A percentile compares a stretch with the other conserved stretches of the same genome.
phyloP scores from a whole-genome alignment of 768 basidiomycete genomes.

The Naganishia friedmannii region DNA sequence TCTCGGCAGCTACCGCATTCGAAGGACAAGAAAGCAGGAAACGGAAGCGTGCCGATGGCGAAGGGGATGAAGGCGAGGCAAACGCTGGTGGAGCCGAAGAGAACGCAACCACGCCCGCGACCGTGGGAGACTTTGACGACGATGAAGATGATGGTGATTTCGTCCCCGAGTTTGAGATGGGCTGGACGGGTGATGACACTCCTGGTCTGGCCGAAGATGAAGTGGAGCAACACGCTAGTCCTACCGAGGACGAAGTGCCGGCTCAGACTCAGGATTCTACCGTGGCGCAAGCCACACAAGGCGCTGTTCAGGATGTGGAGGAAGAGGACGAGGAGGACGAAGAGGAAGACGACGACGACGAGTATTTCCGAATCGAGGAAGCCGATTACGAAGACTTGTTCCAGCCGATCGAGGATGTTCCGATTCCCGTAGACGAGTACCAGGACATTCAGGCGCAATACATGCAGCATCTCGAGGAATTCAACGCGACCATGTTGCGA shows the following conservation, averaged over 20 bases:
- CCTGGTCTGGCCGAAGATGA: constrained; percentile 2
- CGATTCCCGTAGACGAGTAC: constrained; percentile 24
- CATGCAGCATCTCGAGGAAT: constrained; percentile 8
- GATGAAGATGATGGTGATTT: constrained; percentile 31
- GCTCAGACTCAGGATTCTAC: constrained; percentile 7
- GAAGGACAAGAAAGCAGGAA: not conserved
- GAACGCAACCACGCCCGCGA: not conserved
- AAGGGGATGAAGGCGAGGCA: not conserved
- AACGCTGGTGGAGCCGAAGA: not conserved
- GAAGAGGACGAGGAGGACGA: constrained; percentile 22
- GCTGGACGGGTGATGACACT: not conserved
- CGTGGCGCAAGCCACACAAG: constrained; percentile 12
- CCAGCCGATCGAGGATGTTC: constrained; percentile 30
- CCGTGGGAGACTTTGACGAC: constrained; percentile 10
- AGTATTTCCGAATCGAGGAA: constrained; percentile 18
- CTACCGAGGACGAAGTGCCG: not conserved
- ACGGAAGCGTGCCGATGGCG: constrained; percentile 4
- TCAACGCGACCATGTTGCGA: constrained; percentile 16
- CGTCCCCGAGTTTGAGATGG: constrained; percentile 14
- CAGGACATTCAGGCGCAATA: constrained; percentile 24
- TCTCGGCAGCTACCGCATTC: not conserved
- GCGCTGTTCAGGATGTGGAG: not conserved
- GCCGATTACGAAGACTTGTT: constrained; percentile 29
- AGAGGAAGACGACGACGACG: constrained; percentile 26
- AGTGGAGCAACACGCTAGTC: not conserved